Base-by-base conservation (phyloP, 306 rosid species). In the Ormosia semicastrata region DNA sequence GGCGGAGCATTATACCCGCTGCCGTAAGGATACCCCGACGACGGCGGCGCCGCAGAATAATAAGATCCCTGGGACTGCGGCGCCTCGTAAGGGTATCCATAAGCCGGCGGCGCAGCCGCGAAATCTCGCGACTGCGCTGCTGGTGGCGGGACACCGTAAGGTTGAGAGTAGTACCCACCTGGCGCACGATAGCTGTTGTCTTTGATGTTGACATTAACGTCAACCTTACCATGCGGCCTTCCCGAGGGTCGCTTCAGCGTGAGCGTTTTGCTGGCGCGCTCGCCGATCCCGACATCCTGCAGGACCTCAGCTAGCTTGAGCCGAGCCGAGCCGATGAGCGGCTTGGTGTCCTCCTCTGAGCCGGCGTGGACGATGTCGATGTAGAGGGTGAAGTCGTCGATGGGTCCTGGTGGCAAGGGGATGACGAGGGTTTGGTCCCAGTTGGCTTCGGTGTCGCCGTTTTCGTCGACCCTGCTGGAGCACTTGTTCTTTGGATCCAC, bases 331-430 rank as follows among this genome's bases (percentile, higher is more conserved):
- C 99, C 98, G 84, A 95, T 85, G 4, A 95, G 87, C 62, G 88
- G 91, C 83, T 95, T 93, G 88, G 91, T 89, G 66, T 88, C 93
- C 0, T 89, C 88, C 8, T 93, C 92, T 2, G 87, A 64, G 17
- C 92, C 94, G 71, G 86, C 90, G 69, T 95, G 97, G 13, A 95
- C 94, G 73, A 95, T 72, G 86, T 95, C 98, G 80, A 95, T 43
- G 83, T 18, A 33, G 3, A 95, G 87, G 0, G 84, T 74, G 65
- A 89, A 75, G 33, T 92, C 93, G 8, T 93, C 90, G 57, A 95
- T 74, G 2, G 89, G 90, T 3, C 88, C 80, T 0, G 88, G 80
- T 0, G 86, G 86, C 2, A 93, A 14, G 1, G 95, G 93, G 34
- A 95, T 56, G 7, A 58, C 50, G 2, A 95, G 88, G 0, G 92